Evolutionary conservation across 495 filamentous ascomycete genomes (phyloP), one percentile per base, ranked within the genome.

Genomic region (Penicillium pancosmium): DNA sequence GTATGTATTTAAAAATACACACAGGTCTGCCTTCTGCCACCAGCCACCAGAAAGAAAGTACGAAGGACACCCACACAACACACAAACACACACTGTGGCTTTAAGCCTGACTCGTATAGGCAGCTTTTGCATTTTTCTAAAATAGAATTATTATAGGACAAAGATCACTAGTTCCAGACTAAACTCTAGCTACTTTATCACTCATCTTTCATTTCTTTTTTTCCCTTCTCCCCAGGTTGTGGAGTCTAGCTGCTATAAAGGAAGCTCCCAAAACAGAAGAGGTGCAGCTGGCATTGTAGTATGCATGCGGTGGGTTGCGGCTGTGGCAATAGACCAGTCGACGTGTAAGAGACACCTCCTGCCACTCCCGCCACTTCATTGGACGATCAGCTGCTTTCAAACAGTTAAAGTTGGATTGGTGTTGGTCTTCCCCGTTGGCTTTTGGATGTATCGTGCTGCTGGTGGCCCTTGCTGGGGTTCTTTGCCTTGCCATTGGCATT

Each of bases 371-470:
- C 4, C 10, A 18, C 13, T 10, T 16, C 8, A 65, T 65, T 65
- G 59, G 59, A 33, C 46, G 41, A 47, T 35, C 33, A 55, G 55
- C 47, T 52, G 54, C 52, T 62, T 62, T 59, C 48, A 61, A 61
- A 61, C 46, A 25, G 57, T 65, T 61, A 54, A 63, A 27, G 61
- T 57, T 64, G 62, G 41, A 19, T 53, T 52, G 43, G 50, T 54
- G 40, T 33, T 54, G n/a, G 12, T 11, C 25, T 23, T 43, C 23
- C 18, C 33, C 27, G 9, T 47, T 48, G 21, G 27, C 33, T 41
- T 40, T 43, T 54, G 9, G 46, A 48, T 19, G 46, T 48, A 19
- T 48, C 46, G 19, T 48, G 46, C 46, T 48, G 46, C 21, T 27
- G 9, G 18, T 27, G 13, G 4, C 19, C 19, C 19, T 48, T 48